Base-by-base conservation (phyloP, 352 stramenopile species). In the Pelagophyceae sp. region DNA sequence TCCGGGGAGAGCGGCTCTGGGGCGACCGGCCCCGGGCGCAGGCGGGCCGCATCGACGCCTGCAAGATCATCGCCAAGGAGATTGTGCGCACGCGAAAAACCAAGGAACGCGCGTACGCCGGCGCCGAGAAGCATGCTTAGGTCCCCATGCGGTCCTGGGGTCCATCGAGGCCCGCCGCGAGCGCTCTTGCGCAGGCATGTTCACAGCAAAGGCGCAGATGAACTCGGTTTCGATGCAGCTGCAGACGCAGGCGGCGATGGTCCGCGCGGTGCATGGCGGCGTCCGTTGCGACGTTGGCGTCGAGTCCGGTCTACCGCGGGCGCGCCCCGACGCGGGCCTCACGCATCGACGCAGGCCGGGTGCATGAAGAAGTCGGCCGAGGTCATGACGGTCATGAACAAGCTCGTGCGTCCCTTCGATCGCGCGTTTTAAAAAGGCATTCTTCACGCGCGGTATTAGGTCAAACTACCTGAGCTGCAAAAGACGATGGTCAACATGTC, bases 391-490 rank as follows among this genome's bases (percentile, higher is more conserved):
- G 64, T 67, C 33, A 85, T 85, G 76, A 82, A 81, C 71, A 79
- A 82, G 72, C 75, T 79, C 33, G 45, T 70, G 45, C 45, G 31
- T 6, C n/a, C 50, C 17, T 15, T 25, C 17, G 50, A 11, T 54
- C 45, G 11, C 23, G 11, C 45, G 11, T 54, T 54, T 11, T 11
- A 54, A 23, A 54, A 54, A 11, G 45, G 45, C 45, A 23, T 54
- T 54, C 23, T 54, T 54, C 11, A 23, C 11, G 45, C 11, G 15
- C 15, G 27, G 5, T n/a, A 15, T n/a, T 33, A 67, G 58, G 27
- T 85, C 20, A 85, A 83, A 20, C 83, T 85, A 45, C 82, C 82
- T 17, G 78, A 85, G 72, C 78, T 85, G 27, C 81, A 84, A 60
- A 67, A 65, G 64, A 82, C 80, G 29, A 85, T 85, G 82, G 80